Percentiles rank a stretch among this genome's conserved stretches.
These are phyloP conservation scores for Choiromyces venosus DNA, from an alignment of 495 filamentous ascomycete species.

Conservation along the genomic window DNA sequence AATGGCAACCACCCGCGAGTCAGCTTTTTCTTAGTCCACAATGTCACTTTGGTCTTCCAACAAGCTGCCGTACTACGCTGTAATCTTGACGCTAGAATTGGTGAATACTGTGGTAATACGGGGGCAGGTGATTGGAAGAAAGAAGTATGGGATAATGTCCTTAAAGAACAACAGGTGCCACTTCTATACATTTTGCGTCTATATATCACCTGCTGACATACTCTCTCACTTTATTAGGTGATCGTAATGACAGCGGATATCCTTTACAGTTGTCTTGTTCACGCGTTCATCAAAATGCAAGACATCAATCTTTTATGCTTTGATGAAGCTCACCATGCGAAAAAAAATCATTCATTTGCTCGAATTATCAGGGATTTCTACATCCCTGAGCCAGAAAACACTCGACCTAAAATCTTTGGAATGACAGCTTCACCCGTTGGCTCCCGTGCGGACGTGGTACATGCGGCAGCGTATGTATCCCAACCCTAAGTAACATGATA, in stretches of 20 bases:
- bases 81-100: slow-evolving; percentile 76
- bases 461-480: slow-evolving; percentile 56
- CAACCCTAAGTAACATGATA: background rate
- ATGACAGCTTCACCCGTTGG: slow-evolving; percentile 99
- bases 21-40: slow-evolving; percentile 85
- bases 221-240: slow-evolving; percentile 46
- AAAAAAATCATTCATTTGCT: slow-evolving; percentile 90
- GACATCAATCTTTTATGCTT: slow-evolving; percentile 89
- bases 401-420: slow-evolving; percentile 76
- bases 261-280: slow-evolving; percentile 68
- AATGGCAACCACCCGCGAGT: slow-evolving; percentile 58
- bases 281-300: slow-evolving; percentile 73
- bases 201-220: background rate
- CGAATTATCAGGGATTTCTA: slow-evolving; percentile 89
- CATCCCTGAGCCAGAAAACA: slow-evolving; percentile 45
- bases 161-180: slow-evolving; percentile 57
- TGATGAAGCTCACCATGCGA: slow-evolving; percentile 94
- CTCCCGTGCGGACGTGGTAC: slow-evolving; percentile 61
- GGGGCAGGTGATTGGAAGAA: slow-evolving; percentile 60
- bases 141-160: slow-evolving; percentile 62
- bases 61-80: slow-evolving; percentile 75
- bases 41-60: slow-evolving; percentile 84
- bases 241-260: slow-evolving; percentile 93
- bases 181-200: background rate
- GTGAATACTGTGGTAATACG: slow-evolving; percentile 72